A percentile compares a stretch with the other conserved stretches of the same genome.
These are phyloP conservation scores for Aspergillus diversus DNA, from an alignment of 495 filamentous ascomycete genomes.

Conservation along the genomic window DNA sequence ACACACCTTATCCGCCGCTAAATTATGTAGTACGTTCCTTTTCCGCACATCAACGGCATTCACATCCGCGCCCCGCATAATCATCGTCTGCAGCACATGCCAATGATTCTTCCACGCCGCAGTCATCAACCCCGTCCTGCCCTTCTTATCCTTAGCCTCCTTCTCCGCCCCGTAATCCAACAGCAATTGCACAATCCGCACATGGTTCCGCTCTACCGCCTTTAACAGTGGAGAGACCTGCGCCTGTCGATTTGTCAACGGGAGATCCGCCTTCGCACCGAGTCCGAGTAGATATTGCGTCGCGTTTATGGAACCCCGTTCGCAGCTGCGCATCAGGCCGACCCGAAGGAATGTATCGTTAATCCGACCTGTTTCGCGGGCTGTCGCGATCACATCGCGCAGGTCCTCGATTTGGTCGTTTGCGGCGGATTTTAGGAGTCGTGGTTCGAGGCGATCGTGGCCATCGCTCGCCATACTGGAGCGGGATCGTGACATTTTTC, in stretches of 20 bases:
- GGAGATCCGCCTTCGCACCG: constrained; percentile 47
- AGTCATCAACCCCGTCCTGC: constrained; percentile 59
- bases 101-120: constrained; percentile 61
- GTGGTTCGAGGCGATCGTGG: constrained; percentile 55
- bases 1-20: constrained; percentile 58
- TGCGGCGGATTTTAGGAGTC: constrained; percentile 55
- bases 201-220: constrained; percentile 56
- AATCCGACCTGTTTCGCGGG: constrained; percentile 47
- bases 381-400: constrained; percentile 40
- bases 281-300: constrained; percentile 49
- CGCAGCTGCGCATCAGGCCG: constrained; percentile 53
- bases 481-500: constrained; percentile 39
- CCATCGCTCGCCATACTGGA: constrained; percentile 46
- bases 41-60: constrained; percentile 45
- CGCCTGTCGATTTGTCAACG: not conserved
- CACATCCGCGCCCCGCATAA: constrained; percentile 52
- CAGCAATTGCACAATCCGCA: constrained; percentile 47
- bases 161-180: constrained; percentile 47
- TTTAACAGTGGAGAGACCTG: constrained; percentile 48
- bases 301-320: constrained; percentile 47
- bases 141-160: constrained; percentile 49
- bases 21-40: constrained; percentile 56
- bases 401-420: constrained; percentile 44
- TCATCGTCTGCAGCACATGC: constrained; percentile 52
- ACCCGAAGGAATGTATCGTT: constrained; percentile 55